Conservation (phyloP, 345 rosid genomes). For the Hirschfeldia incana region DNA sequence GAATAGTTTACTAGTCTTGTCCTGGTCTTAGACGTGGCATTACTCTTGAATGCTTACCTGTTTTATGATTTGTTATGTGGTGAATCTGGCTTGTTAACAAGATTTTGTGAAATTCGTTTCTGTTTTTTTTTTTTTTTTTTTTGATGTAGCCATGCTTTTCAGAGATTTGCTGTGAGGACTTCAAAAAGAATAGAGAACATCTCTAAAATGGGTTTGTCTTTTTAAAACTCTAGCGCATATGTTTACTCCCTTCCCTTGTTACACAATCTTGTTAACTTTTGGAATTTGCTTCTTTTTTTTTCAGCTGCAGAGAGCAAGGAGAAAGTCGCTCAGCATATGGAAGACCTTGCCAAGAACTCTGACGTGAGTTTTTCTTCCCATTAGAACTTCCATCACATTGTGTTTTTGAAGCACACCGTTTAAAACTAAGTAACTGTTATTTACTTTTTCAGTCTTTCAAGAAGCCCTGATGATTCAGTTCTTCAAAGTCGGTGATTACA, state of each 20-base stretch:
- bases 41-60: constrained; percentile 35
- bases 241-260: not conserved
- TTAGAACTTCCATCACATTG: not conserved
- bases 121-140: not conserved
- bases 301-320: constrained; percentile 59
- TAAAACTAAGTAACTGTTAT: not conserved
- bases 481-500: not conserved
- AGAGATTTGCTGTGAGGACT: constrained; percentile 89
- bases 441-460: constrained; percentile 23
- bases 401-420: not conserved
- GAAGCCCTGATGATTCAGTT: constrained; percentile 4
- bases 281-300: not conserved
- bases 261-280: not conserved
- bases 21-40: constrained; percentile 35
- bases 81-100: not conserved
- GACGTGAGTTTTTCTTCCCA: constrained; percentile 30
- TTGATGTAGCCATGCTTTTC: constrained; percentile 63
- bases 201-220: constrained; percentile 49
- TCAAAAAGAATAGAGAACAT: constrained; percentile 67
- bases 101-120: not conserved
- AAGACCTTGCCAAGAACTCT: constrained; percentile 52
- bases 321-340: constrained; percentile 60
- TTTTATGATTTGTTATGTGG: not conserved
- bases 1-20: constrained; percentile 45
- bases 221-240: not conserved